Percentiles rank a stretch among this genome's conserved stretches.
These are phyloP conservation scores for Chrysochromulina tobinii DNA, from an alignment of 78 protist genomes.

Conservation along the genomic window DNA sequence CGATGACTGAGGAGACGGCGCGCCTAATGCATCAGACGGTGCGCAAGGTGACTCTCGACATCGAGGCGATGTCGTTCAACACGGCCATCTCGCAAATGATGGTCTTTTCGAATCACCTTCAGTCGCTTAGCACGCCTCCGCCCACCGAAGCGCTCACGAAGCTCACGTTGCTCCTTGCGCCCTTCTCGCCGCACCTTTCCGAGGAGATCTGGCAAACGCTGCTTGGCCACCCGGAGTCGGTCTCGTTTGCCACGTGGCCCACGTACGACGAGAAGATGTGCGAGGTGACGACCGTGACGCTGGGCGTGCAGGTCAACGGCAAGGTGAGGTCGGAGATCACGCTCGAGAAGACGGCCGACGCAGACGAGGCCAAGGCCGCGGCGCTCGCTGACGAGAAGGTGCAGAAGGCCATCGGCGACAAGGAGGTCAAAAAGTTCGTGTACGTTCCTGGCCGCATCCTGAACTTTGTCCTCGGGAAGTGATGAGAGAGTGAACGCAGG, in stretches of 20 bases:
- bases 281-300: neutral
- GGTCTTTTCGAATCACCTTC: conserved; percentile 24
- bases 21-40: conserved; percentile 13
- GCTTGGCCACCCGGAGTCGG: neutral
- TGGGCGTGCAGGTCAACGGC: conserved; percentile 26
- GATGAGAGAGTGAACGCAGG: too few species aligned
- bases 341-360: neutral
- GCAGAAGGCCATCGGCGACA: neutral
- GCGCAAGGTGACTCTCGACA: conserved; percentile 27
- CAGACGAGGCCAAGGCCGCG: neutral
- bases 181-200: conserved; percentile 32
- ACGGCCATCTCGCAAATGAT: conserved; percentile 52
- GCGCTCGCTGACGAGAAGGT: neutral
- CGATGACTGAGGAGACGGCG: conserved; percentile 7
- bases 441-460: conserved; percentile 45
- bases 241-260: conserved; percentile 30
- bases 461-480: conserved; percentile 31
- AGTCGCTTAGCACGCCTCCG: neutral
- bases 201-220: conserved; percentile 31
- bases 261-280: neutral
- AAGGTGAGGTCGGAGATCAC: neutral
- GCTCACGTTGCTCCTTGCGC: conserved; percentile 8
- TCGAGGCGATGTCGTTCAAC: conserved; percentile 38
- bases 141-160: too few species aligned
- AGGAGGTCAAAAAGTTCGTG: conserved; percentile 50